Evolutionary conservation across 352 stramenopile genomes (phyloP).

Genomic region (Globisporangium viniferum): DNA sequence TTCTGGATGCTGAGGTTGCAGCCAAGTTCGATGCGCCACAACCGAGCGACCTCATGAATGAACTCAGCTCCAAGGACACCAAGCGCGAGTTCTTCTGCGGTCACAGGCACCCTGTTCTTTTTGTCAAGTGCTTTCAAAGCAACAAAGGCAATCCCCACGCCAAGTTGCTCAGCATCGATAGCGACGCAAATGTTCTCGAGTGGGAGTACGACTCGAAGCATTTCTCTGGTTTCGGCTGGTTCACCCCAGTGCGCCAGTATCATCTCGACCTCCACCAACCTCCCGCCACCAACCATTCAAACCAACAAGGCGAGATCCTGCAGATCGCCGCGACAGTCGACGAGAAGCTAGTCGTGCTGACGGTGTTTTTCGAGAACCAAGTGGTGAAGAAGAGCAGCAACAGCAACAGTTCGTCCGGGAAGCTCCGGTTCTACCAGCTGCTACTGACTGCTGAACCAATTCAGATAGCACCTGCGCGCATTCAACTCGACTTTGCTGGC

Average conservation of each 20-base stretch:
- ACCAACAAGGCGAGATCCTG: constrained; percentile 29
- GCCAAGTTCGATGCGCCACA: constrained; percentile 31
- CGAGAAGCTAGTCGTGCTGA: constrained; percentile 33
- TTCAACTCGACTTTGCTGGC: constrained; percentile 27
- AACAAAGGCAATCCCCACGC: not conserved
- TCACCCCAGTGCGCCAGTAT: constrained; percentile 22
- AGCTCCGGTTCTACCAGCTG: constrained; percentile 37
- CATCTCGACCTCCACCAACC: constrained; percentile 23
- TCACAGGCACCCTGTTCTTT: constrained; percentile 32
- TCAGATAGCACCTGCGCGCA: constrained; percentile 18
- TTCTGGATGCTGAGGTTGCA: constrained; percentile 10
- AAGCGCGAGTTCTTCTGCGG: constrained; percentile 41
- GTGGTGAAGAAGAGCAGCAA: not conserved
- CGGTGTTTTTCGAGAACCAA: constrained; percentile 31
- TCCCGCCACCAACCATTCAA: not conserved
- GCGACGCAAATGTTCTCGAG: constrained; percentile 27
- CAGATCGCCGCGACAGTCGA: constrained; percentile 37
- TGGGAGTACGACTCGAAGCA: constrained; percentile 37
- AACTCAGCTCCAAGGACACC: constrained; percentile 13
- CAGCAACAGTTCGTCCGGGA: not conserved
- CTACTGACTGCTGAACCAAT: constrained; percentile 15
- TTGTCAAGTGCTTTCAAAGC: constrained; percentile 25
- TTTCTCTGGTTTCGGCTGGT: constrained; percentile 49
- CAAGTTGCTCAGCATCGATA: constrained; percentile 43
- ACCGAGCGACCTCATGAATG: constrained; percentile 4